Percentiles rank a stretch among this genome's conserved stretches.
Evolutionary conservation across 805 yeast genomes (phyloP).

Genomic region (Lachancea mirantina): DNA sequence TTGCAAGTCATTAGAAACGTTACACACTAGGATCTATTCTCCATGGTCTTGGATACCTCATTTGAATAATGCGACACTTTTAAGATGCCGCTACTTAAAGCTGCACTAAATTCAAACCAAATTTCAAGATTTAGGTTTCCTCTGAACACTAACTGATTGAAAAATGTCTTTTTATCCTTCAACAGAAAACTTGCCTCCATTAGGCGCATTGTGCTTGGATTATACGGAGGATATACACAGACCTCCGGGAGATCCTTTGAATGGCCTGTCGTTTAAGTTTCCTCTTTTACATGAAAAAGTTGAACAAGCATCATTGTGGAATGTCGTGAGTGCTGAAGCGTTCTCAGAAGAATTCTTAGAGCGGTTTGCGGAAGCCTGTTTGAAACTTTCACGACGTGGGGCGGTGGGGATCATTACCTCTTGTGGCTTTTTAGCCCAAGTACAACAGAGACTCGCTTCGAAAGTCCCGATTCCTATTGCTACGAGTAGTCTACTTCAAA

Average conservation of each 20-base stretch:
- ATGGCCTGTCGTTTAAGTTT: slow-evolving; percentile 20
- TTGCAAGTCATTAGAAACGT: too few relatives aligned
- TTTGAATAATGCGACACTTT: too few relatives aligned
- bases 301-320: slow-evolving; percentile 22
- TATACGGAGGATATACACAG: slow-evolving; percentile 31
- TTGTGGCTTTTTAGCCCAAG: slow-evolving; percentile 32
- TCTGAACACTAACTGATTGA: too few relatives aligned
- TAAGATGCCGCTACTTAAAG: too few relatives aligned
- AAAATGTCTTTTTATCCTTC: slow-evolving; percentile 24
- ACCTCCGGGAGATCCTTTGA: slow-evolving; percentile 31
- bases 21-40: too few relatives aligned
- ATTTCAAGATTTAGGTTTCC: too few relatives aligned
- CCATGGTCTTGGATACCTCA: too few relatives aligned
- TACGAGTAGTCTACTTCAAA: slow-evolving; percentile 28
- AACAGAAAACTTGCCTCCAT: slow-evolving; percentile 18
- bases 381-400: slow-evolving; percentile 25
- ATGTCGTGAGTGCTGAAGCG: slow-evolving; percentile 19
- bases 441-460: slow-evolving; percentile 21
- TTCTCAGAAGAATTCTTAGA: slow-evolving; percentile 25
- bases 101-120: too few relatives aligned
- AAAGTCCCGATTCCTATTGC: slow-evolving; percentile 29
- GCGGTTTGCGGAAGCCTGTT: slow-evolving; percentile 24
- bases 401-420: slow-evolving; percentile 32
- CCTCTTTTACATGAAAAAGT: slow-evolving; percentile 24
- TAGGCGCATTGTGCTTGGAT: slow-evolving; percentile 25